Conservation (phyloP, 208 protist genomes). For the Acanthamoeba quina region DNA sequence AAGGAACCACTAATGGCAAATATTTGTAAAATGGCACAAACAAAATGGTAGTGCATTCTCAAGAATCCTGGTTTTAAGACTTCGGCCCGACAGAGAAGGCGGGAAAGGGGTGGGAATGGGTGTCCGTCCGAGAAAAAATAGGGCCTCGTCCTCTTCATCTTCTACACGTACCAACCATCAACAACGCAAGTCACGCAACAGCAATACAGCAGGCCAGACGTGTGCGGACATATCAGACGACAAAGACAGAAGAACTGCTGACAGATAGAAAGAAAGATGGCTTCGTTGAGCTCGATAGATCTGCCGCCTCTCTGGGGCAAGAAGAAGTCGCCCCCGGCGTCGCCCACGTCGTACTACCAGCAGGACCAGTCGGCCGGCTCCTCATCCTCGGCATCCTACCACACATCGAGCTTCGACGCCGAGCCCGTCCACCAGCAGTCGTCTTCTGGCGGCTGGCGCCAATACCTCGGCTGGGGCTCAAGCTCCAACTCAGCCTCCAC, state of each 20-base stretch:
- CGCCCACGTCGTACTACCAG: background rate
- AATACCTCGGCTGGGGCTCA: background rate
- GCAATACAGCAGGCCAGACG: no score
- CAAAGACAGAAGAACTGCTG: background rate
- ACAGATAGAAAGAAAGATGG: background rate
- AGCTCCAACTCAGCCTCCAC: background rate
- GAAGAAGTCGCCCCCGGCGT: background rate
- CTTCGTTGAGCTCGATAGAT: background rate
- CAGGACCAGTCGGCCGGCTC: background rate
- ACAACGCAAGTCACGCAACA: no score
- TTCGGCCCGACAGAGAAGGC: background rate
- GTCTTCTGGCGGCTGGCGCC: background rate
- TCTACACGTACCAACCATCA: no score
- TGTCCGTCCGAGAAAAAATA: background rate
- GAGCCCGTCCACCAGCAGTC: background rate
- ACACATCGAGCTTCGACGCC: constrained; percentile 7
- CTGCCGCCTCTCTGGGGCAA: constrained; percentile 14
- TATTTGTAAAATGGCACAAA: background rate
- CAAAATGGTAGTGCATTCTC: background rate
- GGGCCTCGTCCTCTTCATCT: background rate
- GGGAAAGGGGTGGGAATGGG: background rate
- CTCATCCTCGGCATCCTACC: background rate
- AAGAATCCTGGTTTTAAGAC: background rate
- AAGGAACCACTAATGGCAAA: background rate
- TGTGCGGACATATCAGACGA: background rate